A percentile compares a stretch with the other conserved stretches of the same genome.
phyloP scores from a whole-genome alignment of 2,329 filamentous ascomycete genomes.

The Cladosporium phlei region DNA sequence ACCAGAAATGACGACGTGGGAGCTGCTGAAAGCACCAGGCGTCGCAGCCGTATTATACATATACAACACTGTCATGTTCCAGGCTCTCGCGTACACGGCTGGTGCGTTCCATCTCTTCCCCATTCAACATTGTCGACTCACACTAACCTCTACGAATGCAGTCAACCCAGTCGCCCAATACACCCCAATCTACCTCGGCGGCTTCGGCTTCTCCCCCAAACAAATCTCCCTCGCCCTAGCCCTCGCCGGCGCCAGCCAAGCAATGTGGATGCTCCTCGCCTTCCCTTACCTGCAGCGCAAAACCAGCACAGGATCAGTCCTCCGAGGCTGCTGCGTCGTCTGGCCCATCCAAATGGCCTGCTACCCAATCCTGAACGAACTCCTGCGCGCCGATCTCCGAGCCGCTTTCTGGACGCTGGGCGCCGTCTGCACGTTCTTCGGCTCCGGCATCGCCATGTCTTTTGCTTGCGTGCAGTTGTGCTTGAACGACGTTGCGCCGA shows the following conservation, averaged over 20 bases:
- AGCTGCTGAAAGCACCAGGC: constrained; percentile 59
- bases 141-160: constrained; percentile 7
- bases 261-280: constrained; percentile 63
- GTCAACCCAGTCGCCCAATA: constrained; percentile 65
- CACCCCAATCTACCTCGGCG: constrained; percentile 58
- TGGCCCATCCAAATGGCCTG: constrained; percentile 63
- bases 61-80: constrained; percentile 62
- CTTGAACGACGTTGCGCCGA: constrained; percentile 68
- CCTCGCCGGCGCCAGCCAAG: constrained; percentile 60
- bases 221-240: constrained; percentile 65
- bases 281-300: constrained; percentile 65
- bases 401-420: constrained; percentile 55
- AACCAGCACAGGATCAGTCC: constrained; percentile 61
- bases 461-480: constrained; percentile 69
- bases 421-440: constrained; percentile 47
- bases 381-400: constrained; percentile 47
- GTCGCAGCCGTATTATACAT: constrained; percentile 62
- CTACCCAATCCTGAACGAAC: constrained; percentile 51
- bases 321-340: constrained; percentile 52
- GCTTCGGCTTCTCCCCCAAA: constrained; percentile 57
- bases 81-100: constrained; percentile 68
- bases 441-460: constrained; percentile 61
- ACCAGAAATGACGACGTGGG: constrained; percentile 42
- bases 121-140: not conserved
- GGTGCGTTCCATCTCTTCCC: not conserved